Evolutionary conservation across 2,329 filamentous ascomycete genomes (phyloP), one percentile per base, ranked within the genome.

Genomic region (Colletotrichum cereale): DNA sequence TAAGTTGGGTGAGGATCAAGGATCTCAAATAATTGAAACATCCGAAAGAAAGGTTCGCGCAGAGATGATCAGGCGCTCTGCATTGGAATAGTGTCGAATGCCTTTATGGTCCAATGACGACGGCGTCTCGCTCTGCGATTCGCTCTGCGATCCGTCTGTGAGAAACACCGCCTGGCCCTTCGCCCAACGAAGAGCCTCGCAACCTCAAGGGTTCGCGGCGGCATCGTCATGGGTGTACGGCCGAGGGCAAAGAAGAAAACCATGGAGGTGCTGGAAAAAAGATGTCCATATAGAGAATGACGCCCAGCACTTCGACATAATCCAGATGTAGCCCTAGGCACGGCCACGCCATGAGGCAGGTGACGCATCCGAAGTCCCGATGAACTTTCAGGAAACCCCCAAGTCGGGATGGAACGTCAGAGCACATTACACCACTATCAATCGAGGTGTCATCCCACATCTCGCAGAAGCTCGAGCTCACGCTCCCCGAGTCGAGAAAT

Each of bases 241-340:
- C 92, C 10, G 87, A 89, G 73, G 90, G 87, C 11, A 89, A 87
- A 76, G 92, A 95, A 74, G 92, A 94, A 94, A 79, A 89, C 93
- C 2, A 79, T 91, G 50, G 87, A 92, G 75, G 78, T 87, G 62
- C 79, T 97, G 57, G 57, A 88, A 88, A 80, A 86, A 88, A 60
- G 95, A 97, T 82, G 84, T 95, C 12, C 97, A 97, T 82, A 85
- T 86, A 12, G 86, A 83, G 72, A 86, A 82, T 53, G 93, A 91
- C 0, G 94, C 97, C 11, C 97, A 95, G 95, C 93, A 97, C 84
- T 78, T 92, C 70, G 88, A 91, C 44, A 92, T 73, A 77, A 79
- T 78, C 40, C n/a, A 18, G 18, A 26, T 38, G 63, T 38, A 8
- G 11, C 52, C 40, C 14, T 38, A 61, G 21, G 10, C 31, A 57